phyloP scores from a whole-genome alignment of 2,329 filamentous ascomycete genomes.

The Camillea tinctor region DNA sequence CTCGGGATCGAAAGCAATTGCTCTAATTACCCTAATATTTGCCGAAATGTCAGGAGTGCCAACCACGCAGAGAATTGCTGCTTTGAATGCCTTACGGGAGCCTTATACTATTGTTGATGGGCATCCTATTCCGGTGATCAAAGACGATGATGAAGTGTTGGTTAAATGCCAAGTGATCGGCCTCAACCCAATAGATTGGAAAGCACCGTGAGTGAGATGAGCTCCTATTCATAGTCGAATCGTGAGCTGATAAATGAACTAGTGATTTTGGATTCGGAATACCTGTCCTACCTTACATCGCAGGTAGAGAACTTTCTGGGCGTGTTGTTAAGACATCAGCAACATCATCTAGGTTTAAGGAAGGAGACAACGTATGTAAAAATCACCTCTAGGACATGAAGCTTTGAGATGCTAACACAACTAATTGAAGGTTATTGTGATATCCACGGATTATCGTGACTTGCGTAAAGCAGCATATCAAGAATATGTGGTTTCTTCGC shows the following conservation, averaged over 20 bases:
- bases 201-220: conserved; percentile 57
- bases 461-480: conserved; percentile 71
- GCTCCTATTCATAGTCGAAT: background rate
- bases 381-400: background rate
- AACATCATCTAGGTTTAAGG: conserved; percentile 47
- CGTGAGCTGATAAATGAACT: background rate
- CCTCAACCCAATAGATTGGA: conserved; percentile 76
- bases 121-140: background rate
- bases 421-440: conserved; percentile 53
- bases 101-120: background rate
- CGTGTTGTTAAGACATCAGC: conserved; percentile 51
- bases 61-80: background rate
- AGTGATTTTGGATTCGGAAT: conserved; percentile 72
- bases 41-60: background rate
- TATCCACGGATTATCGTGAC: conserved; percentile 74
- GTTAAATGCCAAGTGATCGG: conserved; percentile 52
- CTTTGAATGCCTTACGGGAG: background rate
- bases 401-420: background rate
- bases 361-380: conserved; percentile 50
- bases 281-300: conserved; percentile 65
- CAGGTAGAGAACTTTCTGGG: conserved; percentile 69
- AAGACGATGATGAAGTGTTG: background rate
- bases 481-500: conserved; percentile 63
- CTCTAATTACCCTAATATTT: background rate
- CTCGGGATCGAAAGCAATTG: background rate